A percentile compares a stretch with the other conserved stretches of the same genome.
Evolutionary conservation across 345 rosid genomes (phyloP).

Genomic region (Triadica sebifera): DNA sequence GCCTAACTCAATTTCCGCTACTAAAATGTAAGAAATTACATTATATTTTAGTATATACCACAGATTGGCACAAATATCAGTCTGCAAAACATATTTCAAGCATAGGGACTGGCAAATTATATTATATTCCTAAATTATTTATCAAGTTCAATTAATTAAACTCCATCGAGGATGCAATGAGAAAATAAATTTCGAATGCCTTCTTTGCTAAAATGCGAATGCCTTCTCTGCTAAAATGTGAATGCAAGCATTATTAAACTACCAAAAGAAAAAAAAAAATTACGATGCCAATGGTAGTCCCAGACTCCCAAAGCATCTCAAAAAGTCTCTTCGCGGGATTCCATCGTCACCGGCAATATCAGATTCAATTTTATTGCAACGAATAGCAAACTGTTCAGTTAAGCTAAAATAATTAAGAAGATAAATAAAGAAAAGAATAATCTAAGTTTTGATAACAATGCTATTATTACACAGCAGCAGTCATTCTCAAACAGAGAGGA

Average conservation of each 20-base stretch:
- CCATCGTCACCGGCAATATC: constrained; percentile 29
- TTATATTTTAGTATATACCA: too few relatives aligned
- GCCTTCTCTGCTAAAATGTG: neutral
- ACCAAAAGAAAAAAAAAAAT: neutral
- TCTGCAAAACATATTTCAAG: too few relatives aligned
- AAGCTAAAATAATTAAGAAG: neutral
- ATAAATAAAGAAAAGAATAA: neutral
- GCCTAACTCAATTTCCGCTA: neutral
- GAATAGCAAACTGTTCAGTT: constrained; percentile 42
- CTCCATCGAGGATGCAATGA: neutral
- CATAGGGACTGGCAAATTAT: neutral
- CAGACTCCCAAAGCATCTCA: constrained; percentile 53
- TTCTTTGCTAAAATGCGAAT: neutral
- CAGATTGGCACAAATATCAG: too few relatives aligned
- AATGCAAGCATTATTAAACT: neutral
- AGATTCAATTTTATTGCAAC: constrained; percentile 45
- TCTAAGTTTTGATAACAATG: too few relatives aligned
- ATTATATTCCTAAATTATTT: too few relatives aligned
- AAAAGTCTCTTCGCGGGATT: constrained; percentile 56
- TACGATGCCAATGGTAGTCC: constrained; percentile 67
- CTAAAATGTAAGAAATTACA: neutral
- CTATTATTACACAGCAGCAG: neutral
- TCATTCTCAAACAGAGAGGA: neutral
- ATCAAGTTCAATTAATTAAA: too few relatives aligned
- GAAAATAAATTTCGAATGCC: too few relatives aligned